Conservation (phyloP, 2,329 filamentous ascomycete species). For the Eutypella sp. region DNA sequence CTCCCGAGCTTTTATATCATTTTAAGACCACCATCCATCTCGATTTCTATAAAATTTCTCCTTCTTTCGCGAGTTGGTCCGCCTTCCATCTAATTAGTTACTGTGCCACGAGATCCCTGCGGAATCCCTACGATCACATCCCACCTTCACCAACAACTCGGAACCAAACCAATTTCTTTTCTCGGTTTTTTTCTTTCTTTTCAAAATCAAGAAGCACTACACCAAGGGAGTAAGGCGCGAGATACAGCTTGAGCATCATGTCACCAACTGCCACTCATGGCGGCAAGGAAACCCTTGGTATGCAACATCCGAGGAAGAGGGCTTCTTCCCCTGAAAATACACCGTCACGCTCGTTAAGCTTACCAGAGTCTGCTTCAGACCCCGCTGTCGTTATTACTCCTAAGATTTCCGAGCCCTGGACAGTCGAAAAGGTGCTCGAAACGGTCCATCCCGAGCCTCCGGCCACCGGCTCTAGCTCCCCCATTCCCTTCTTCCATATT, state of each 20-base stretch:
- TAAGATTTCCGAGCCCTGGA: slow-evolving; percentile 45
- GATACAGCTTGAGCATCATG: background rate
- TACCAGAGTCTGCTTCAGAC: slow-evolving; percentile 20
- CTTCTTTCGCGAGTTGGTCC: too few relatives aligned
- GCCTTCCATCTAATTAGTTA: too few relatives aligned
- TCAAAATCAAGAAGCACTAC: background rate
- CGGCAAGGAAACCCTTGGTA: slow-evolving; percentile 8
- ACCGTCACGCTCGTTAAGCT: slow-evolving; percentile 5
- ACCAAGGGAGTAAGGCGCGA: background rate
- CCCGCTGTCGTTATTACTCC: slow-evolving; percentile 31
- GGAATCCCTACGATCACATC: too few relatives aligned
- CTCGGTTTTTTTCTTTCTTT: too few relatives aligned
- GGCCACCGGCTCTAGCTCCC: slow-evolving; percentile 59
- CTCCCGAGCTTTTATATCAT: too few relatives aligned
- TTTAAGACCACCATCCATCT: too few relatives aligned
- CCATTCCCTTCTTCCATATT: slow-evolving; percentile 89
- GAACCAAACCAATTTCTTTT: too few relatives aligned
- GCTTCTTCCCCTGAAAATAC: background rate
- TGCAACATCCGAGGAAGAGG: background rate
- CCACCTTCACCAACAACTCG: too few relatives aligned
- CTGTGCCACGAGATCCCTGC: too few relatives aligned
- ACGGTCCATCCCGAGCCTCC: slow-evolving; percentile 57
- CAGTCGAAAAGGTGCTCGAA: slow-evolving; percentile 58
- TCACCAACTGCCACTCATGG: background rate
- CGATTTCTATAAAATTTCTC: too few relatives aligned